Percentiles rank a stretch among this genome's conserved stretches.
Conservation (phyloP, 805 yeast species). For the Saccharomycopsis sp. region DNA sequence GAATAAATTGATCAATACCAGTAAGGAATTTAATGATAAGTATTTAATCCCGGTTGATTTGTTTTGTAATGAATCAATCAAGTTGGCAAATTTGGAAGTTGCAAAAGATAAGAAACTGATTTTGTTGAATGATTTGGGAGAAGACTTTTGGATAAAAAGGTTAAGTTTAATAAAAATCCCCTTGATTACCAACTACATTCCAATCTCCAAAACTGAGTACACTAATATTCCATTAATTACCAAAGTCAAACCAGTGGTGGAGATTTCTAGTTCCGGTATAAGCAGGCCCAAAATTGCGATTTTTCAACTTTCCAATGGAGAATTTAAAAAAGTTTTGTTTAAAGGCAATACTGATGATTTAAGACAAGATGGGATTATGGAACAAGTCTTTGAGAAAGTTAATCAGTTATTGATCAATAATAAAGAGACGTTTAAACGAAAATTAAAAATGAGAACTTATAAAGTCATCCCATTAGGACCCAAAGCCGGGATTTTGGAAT, state of each 20-base stretch:
- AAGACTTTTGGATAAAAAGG: constrained; percentile 46
- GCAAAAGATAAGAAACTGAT: constrained; percentile 12
- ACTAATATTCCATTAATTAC: constrained; percentile 35
- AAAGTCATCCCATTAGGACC: constrained; percentile 87
- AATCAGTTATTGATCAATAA: constrained; percentile 51
- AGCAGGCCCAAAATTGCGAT: constrained; percentile 77
- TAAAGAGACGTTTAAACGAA: constrained; percentile 44
- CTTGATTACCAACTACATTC: constrained; percentile 49
- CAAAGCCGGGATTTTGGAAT: constrained; percentile 79
- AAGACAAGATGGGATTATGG: constrained; percentile 95
- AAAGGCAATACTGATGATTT: constrained; percentile 89
- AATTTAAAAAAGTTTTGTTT: constrained; percentile 45
- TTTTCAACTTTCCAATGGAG: constrained; percentile 48
- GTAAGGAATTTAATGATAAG: constrained; percentile 18
- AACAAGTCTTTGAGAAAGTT: constrained; percentile 87
- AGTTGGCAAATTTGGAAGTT: constrained; percentile 38
- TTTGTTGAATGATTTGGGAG: constrained; percentile 25
- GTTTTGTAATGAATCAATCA: constrained; percentile 41
- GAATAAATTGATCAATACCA: constrained; percentile 23
- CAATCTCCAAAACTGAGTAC: constrained; percentile 35
- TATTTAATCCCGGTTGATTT: constrained; percentile 36
- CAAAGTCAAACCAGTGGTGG: constrained; percentile 33
- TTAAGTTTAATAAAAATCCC: constrained; percentile 44
- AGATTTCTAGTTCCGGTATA: constrained; percentile 72
- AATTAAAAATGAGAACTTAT: constrained; percentile 66